phyloP scores from a whole-genome alignment of 305 asterid genomes.

The Striga hermonthica region DNA sequence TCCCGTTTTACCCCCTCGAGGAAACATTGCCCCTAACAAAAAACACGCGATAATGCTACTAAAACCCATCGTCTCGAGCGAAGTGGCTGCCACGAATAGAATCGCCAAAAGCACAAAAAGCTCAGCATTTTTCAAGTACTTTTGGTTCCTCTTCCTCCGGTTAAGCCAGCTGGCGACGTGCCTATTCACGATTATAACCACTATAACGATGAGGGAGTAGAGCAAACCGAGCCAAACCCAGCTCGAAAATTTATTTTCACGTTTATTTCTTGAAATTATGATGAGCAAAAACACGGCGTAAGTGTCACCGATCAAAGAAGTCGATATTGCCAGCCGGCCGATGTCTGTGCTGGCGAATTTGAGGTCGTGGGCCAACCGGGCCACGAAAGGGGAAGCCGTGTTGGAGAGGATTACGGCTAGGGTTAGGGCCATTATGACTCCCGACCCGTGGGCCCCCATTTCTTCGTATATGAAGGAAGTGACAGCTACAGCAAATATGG shows the following conservation, averaged over 20 bases:
- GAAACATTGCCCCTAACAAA: slow-evolving; percentile 78
- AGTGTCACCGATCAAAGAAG: slow-evolving; percentile 63
- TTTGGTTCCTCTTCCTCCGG: slow-evolving; percentile 64
- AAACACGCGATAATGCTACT: slow-evolving; percentile 84
- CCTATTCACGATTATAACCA: slow-evolving; percentile 50
- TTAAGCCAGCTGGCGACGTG: slow-evolving; percentile 64
- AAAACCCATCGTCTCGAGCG: slow-evolving; percentile 69
- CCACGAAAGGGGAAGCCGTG: slow-evolving; percentile 80
- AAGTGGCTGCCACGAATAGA: slow-evolving; percentile 66
- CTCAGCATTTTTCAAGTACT: slow-evolving; percentile 75
- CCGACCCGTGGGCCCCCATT: slow-evolving; percentile 51
- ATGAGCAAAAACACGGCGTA: slow-evolving; percentile 68
- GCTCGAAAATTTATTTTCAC: slow-evolving; percentile 1
- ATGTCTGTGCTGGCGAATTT: slow-evolving; percentile 74
- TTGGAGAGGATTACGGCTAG: slow-evolving; percentile 63
- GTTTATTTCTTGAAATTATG: slow-evolving; percentile 44
- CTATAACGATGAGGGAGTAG: slow-evolving; percentile 41
- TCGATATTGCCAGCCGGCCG: slow-evolving; percentile 78
- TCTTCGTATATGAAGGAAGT: slow-evolving; percentile 66
- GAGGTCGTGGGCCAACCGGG: slow-evolving; percentile 80
- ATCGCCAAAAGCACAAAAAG: slow-evolving; percentile 60
- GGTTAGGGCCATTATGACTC: slow-evolving; percentile 49
- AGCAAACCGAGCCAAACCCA: slow-evolving; percentile 48
- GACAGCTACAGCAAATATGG: slow-evolving; percentile 65
- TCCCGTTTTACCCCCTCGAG: slow-evolving; percentile 86